phyloP scores from a whole-genome alignment of 2,329 filamentous ascomycete genomes.

The Diaporthe velutina region DNA sequence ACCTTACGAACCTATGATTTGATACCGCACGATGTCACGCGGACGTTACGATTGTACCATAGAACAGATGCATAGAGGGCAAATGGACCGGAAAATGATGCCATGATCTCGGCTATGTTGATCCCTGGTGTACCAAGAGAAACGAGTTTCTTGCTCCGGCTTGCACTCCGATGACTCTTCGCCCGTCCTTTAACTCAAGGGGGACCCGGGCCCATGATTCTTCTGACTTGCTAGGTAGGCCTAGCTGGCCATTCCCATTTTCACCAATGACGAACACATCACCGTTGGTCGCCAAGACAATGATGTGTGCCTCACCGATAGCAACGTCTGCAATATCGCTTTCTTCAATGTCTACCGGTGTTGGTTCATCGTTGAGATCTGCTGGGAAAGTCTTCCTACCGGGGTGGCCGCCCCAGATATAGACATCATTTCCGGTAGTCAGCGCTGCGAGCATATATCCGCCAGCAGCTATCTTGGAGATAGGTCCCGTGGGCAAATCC shows the following conservation, averaged over 20 bases:
- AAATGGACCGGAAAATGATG: conserved; percentile 40
- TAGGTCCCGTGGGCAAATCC: conserved; percentile 63
- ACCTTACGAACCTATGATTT: conserved; percentile 93
- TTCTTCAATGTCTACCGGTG: conserved; percentile 59
- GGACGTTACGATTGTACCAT: conserved; percentile 53
- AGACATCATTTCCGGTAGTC: conserved; percentile 69
- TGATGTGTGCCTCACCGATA: conserved; percentile 70
- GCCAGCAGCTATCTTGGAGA: conserved; percentile 66
- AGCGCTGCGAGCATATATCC: conserved; percentile 71
- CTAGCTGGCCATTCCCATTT: conserved; percentile 72
- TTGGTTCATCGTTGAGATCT: conserved; percentile 50
- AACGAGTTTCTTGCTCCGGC: conserved; percentile 66
- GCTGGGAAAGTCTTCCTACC: conserved; percentile 50
- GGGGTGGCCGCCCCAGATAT: conserved; percentile 70
- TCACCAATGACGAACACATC: conserved; percentile 68
- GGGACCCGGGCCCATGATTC: conserved; percentile 53
- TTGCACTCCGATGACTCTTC: conserved; percentile 55
- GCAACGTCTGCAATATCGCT: conserved; percentile 69
- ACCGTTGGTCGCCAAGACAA: conserved; percentile 64
- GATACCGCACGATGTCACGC: conserved; percentile 42
- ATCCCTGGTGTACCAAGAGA: conserved; percentile 51
- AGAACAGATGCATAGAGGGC: conserved; percentile 51
- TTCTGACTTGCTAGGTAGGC: conserved; percentile 50
- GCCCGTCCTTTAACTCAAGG: conserved; percentile 45
- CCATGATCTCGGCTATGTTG: conserved; percentile 35